Evolutionary conservation across 768 basidiomycete species (phyloP).

Genomic region (Tremella mesenterica): DNA sequence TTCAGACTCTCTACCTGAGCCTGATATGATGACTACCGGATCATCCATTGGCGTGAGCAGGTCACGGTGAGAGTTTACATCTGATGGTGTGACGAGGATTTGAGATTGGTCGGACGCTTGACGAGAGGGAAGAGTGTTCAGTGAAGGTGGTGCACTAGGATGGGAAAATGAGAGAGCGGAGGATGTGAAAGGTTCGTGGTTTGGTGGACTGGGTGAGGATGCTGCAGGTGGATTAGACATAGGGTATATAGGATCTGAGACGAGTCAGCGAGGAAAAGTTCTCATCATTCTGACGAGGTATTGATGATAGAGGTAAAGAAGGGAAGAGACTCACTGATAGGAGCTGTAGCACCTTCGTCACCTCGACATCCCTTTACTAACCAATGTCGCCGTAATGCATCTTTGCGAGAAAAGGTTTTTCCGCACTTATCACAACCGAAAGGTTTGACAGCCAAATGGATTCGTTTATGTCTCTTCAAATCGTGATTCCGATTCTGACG

Average conservation of each 20-base stretch:
- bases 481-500: constrained; percentile 45
- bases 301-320: too few relatives aligned
- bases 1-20: constrained; percentile 2
- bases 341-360: constrained; percentile 36
- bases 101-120: constrained; percentile 23
- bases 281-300: too few relatives aligned
- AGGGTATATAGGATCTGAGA: constrained; percentile 28
- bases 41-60: constrained; percentile 16
- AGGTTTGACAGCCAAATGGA: constrained; percentile 45
- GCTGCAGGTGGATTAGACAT: constrained; percentile 21
- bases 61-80: constrained; percentile 6
- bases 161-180: constrained; percentile 16
- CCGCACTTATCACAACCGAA: constrained; percentile 44
- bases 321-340: constrained; percentile 21
- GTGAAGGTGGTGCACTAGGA: constrained; percentile 23
- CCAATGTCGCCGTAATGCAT: constrained; percentile 45
- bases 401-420: constrained; percentile 45
- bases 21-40: constrained; percentile 17
- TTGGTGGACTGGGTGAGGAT: constrained; percentile 27
- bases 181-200: constrained; percentile 6
- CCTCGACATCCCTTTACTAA: constrained; percentile 44
- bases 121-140: constrained; percentile 17
- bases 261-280: not conserved
- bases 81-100: constrained; percentile 32
- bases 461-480: constrained; percentile 44